Conservation (phyloP, 75 land plant species). For the Pinus albicaulis region DNA sequence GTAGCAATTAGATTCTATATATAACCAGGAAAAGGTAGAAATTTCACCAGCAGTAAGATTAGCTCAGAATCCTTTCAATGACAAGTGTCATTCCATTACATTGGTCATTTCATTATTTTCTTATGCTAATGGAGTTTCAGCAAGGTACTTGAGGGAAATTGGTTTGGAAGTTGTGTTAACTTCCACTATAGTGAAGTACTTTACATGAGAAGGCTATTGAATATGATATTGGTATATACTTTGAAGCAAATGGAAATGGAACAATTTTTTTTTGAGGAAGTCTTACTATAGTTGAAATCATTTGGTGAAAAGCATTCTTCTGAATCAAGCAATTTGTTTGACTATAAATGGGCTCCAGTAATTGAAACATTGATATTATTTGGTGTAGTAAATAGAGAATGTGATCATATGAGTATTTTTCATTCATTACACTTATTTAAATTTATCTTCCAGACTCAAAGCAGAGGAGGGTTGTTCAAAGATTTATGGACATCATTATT, state of each 20-base stretch:
- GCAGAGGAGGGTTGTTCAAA: constrained; percentile 54
- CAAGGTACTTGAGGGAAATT: constrained; percentile 63
- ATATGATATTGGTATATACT: constrained; percentile 94
- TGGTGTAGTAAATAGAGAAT: not conserved
- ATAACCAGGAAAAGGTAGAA: not conserved
- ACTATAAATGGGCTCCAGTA: not conserved
- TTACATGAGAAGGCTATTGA: constrained; percentile 86
- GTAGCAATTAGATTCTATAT: constrained; percentile 57
- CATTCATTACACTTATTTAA: not conserved
- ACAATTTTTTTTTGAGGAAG: constrained; percentile 73
- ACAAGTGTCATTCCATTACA: constrained; percentile 18
- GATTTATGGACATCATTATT: constrained; percentile 73
- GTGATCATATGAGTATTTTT: not conserved
- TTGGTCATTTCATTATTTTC: constrained; percentile 94
- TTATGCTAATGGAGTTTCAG: constrained; percentile 98
- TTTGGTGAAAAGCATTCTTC: constrained; percentile 21
- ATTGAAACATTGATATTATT: not conserved
- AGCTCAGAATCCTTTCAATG: not conserved
- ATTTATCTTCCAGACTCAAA: constrained; percentile 40
- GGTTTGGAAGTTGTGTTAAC: constrained; percentile 81
- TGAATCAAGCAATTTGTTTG: constrained; percentile 23
- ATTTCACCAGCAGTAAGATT: not conserved
- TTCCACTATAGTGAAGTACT: constrained; percentile 90
- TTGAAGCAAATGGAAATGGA: constrained; percentile 99
- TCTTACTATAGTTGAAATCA: constrained; percentile 41